Evolutionary conservation across 768 basidiomycete species (phyloP), one percentile per base, ranked within the genome.

Genomic region (Podaxis sp.): DNA sequence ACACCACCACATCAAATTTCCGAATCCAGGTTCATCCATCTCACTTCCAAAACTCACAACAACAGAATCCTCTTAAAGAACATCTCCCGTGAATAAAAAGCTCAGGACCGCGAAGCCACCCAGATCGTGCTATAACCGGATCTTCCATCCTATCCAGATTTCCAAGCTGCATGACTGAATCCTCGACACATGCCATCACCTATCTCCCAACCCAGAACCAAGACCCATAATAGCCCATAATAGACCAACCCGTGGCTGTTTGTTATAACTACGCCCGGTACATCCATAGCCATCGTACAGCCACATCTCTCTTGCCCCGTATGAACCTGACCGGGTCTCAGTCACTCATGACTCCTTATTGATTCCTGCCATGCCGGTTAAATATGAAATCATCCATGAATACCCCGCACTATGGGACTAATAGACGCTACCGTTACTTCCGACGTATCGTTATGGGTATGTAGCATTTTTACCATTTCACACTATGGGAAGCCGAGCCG

Each of bases 1-100:
- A 59, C 58, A 59, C 37, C 30, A 26, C 58, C 49, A 38, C 50
- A 40, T 51, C 58, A 59, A 50, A 38, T 26, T 51, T 59, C 58
- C 58, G 30, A 51, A 59, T 59, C 4, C 12, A 56, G 58, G 36
- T 37, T 51, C 48, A 20, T 15, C 38, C 48, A 50, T 51, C 48
- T 57, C 52, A 53, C 52, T 53, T 53, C 53, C 53, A 33, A 37
- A 54, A 54, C 17, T 20, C 28, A 1, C 28, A 50, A 55, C 38
- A 56, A 41, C 54, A 38, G 54, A 24, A 38, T 26, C 49, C 20
- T 50, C 49, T 28, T 12, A 50, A 28, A 50, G 54, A 41, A 56
- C 36, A 40, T 37, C 54, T 56, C 38, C 22, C 54, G 38, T 41
- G 54, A 56, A 56, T 56, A 56, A 37, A 56, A 56, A 38, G 22